Conservation (phyloP, 2,329 filamentous ascomycete species). For the Penicillium freii region DNA sequence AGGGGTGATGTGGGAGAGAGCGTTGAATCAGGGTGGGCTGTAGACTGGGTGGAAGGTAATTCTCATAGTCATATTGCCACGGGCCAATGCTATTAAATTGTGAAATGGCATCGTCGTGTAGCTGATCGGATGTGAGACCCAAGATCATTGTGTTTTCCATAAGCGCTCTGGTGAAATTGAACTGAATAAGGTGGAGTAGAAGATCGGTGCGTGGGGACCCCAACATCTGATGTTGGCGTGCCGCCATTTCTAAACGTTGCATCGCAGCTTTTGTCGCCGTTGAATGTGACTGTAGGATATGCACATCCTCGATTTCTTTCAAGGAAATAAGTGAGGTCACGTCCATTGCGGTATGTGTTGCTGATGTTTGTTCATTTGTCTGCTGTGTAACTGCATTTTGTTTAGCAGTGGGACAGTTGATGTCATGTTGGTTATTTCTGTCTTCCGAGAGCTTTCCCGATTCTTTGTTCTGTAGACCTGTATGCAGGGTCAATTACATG, state of each 20-base stretch:
- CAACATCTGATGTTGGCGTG: constrained; percentile 4
- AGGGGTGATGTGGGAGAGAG: constrained; percentile 23
- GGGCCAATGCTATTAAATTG: constrained; percentile 16
- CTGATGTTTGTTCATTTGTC: neutral
- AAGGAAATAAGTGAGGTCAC: neutral
- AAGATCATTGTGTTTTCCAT: constrained; percentile 17
- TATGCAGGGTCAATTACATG: neutral
- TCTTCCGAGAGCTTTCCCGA: neutral
- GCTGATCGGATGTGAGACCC: constrained; percentile 11
- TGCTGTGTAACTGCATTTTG: neutral
- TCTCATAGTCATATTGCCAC: constrained; percentile 1
- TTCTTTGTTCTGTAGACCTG: constrained; percentile 7
- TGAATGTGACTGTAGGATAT: neutral
- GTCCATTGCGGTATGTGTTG: neutral
- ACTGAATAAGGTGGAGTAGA: constrained; percentile 16
- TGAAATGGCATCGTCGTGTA: constrained; percentile 21
- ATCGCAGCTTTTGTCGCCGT: neutral
- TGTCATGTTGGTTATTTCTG: neutral
- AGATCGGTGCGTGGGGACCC: constrained; percentile 19
- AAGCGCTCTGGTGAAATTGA: constrained; percentile 20
- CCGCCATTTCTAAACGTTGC: neutral
- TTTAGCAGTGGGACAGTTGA: too few species aligned
- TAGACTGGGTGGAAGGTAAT: constrained; percentile 14
- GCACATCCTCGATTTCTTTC: neutral
- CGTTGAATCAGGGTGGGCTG: constrained; percentile 22